Conservation (phyloP, 2,329 filamentous ascomycete genomes). For the Colletotrichum melonis region DNA sequence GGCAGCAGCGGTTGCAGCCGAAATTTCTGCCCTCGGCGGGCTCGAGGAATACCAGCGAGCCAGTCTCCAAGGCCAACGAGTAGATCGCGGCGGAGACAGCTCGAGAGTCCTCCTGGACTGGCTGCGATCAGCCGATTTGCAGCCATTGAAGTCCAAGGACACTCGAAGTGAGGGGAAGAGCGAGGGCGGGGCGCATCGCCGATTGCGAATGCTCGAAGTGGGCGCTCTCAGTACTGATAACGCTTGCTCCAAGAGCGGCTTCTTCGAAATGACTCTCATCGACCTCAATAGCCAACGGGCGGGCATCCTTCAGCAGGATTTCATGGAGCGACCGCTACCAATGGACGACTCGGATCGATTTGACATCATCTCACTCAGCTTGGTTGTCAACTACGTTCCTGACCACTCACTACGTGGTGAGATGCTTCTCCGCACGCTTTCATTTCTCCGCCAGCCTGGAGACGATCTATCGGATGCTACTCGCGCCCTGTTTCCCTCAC, state of each 20-base stretch:
- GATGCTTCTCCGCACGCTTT: conserved; percentile 83
- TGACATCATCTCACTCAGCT: conserved; percentile 89
- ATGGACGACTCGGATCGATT: conserved; percentile 72
- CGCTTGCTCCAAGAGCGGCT: conserved; percentile 78
- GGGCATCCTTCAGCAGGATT: conserved; percentile 89
- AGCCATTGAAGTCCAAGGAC: conserved; percentile 34
- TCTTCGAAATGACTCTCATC: conserved; percentile 83
- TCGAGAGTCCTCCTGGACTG: conserved; percentile 73
- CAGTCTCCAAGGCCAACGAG: conserved; percentile 75
- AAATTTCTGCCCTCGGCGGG: conserved; percentile 70
- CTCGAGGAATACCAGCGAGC: conserved; percentile 74
- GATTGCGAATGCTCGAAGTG: conserved; percentile 84
- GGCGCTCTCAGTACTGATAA: conserved; percentile 88
- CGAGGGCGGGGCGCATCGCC: background rate
- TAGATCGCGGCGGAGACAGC: conserved; percentile 75
- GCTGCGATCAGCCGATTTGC: conserved; percentile 56
- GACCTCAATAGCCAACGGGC: conserved; percentile 89
- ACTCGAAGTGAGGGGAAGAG: background rate
- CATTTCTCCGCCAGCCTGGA: conserved; percentile 69
- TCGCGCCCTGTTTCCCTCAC: conserved; percentile 66
- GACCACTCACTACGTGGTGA: conserved; percentile 79
- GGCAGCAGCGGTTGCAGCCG: conserved; percentile 57
- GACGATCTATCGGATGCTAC: conserved; percentile 36
- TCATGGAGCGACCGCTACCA: conserved; percentile 88
- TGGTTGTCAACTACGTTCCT: conserved; percentile 95